Percentiles rank a stretch among this genome's conserved stretches.
These are phyloP conservation scores for Saturnispora silvae DNA, from an alignment of 805 yeast species.

Conservation along the genomic window DNA sequence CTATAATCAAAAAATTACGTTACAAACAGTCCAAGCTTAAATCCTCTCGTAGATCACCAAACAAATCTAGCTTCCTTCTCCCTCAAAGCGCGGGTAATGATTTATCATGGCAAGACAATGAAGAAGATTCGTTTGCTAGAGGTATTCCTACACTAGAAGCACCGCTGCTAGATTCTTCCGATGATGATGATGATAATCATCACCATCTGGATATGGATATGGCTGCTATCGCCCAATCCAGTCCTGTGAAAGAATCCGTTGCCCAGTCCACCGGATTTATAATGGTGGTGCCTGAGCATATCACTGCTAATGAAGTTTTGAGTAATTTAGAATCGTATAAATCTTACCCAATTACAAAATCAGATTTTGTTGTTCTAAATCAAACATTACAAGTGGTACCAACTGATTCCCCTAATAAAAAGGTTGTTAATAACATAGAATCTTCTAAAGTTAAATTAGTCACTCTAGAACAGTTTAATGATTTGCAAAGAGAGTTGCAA, in stretches of 20 bases:
- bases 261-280: no score
- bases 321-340: slow-evolving; percentile 6
- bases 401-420: no score
- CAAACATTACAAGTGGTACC: no score
- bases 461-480: slow-evolving; percentile 3
- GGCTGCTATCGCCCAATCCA: slow-evolving; percentile 7
- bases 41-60: slow-evolving; percentile 4
- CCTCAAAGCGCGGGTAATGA: no score
- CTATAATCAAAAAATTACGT: slow-evolving; percentile 51
- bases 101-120: background rate
- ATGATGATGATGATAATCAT: slow-evolving; percentile 2
- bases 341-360: slow-evolving; percentile 14
- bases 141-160: background rate
- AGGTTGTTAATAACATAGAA: no score
- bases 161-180: background rate
- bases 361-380: slow-evolving; percentile 19
- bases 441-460: no score
- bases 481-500: background rate
- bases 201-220: no score
- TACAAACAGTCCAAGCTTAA: slow-evolving; percentile 11
- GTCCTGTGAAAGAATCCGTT: slow-evolving; percentile 4
- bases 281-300: slow-evolving; percentile 9
- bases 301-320: slow-evolving; percentile 1
- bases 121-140: slow-evolving; percentile 3
- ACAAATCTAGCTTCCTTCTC: no score